A percentile compares a stretch with the other conserved stretches of the same genome.
These are phyloP conservation scores for Neonectria ditissima DNA, from an alignment of 2,329 filamentous ascomycete genomes.

Conservation along the genomic window DNA sequence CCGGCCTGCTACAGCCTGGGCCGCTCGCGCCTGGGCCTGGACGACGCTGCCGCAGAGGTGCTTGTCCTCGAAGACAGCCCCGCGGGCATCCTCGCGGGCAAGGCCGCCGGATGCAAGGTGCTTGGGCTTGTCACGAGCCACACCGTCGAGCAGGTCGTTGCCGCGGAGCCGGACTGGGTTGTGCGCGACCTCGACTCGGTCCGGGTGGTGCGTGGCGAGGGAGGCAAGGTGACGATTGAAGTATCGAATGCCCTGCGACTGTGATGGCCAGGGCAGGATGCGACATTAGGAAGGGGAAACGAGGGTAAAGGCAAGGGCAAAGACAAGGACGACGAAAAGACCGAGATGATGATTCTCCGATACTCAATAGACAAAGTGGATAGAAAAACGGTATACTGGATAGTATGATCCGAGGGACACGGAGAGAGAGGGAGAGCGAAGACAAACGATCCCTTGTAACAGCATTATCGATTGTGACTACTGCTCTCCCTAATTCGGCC, in stretches of 20 bases:
- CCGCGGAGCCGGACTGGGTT: constrained; percentile 88
- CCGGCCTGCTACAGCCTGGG: constrained; percentile 80
- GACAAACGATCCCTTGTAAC: constrained; percentile 7
- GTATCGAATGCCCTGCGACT: constrained; percentile 70
- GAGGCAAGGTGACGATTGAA: constrained; percentile 74
- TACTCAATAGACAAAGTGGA: constrained; percentile 18
- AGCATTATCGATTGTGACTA: background rate
- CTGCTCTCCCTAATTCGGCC: background rate
- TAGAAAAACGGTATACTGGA: constrained; percentile 14
- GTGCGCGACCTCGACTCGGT: constrained; percentile 83
- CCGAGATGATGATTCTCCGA: constrained; percentile 12
- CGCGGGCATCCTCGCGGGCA: constrained; percentile 84
- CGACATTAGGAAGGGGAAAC: constrained; percentile 18
- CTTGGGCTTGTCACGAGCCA: constrained; percentile 89
- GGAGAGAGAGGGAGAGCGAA: background rate
- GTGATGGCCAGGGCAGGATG: constrained; percentile 25
- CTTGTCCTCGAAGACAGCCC: constrained; percentile 92
- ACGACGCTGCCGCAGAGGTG: constrained; percentile 62
- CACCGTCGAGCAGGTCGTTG: constrained; percentile 75
- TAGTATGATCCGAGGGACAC: background rate
- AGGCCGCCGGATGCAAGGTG: constrained; percentile 87
- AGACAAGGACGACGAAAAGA: background rate
- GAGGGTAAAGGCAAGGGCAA: background rate
- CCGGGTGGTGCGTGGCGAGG: constrained; percentile 67
- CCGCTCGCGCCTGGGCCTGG: constrained; percentile 68